These are phyloP conservation scores for Cercospora sp. DNA, from an alignment of 2,329 filamentous ascomycete genomes.

Conservation along the genomic window DNA sequence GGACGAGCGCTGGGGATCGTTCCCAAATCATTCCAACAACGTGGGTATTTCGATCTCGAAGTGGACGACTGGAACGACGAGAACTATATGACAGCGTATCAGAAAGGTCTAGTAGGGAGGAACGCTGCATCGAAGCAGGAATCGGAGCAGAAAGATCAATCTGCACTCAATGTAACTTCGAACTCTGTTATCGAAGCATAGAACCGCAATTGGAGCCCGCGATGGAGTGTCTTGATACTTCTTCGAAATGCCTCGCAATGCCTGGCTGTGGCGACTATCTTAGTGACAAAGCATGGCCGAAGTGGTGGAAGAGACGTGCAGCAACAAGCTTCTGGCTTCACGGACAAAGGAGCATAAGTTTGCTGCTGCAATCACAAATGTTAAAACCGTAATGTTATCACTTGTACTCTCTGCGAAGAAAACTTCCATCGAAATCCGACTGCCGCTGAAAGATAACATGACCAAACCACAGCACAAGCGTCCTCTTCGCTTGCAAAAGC, in stretches of 20 bases:
- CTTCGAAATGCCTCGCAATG: not conserved
- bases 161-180: not conserved
- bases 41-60: constrained; percentile 16
- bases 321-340: not conserved
- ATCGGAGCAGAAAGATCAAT: not conserved
- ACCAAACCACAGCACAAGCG: not conserved
- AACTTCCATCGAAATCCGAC: not conserved
- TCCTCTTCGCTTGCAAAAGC: not conserved
- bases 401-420: not conserved
- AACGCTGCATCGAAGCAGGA: not conserved
- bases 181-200: not conserved
- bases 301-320: not conserved
- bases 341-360: not conserved
- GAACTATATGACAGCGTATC: constrained; percentile 9
- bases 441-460: not conserved
- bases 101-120: not conserved
- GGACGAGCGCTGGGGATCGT: constrained; percentile 31
- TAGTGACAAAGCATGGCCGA: not conserved
- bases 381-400: not conserved
- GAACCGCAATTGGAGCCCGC: not conserved
- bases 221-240: not conserved
- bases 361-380: not conserved
- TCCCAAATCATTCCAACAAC: constrained; percentile 15
- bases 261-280: not conserved
- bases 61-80: constrained; percentile 18